Percentiles rank a stretch among this genome's conserved stretches.
These are phyloP conservation scores for Excoecaria agallocha DNA, from an alignment of 345 rosid species.

Conservation along the genomic window DNA sequence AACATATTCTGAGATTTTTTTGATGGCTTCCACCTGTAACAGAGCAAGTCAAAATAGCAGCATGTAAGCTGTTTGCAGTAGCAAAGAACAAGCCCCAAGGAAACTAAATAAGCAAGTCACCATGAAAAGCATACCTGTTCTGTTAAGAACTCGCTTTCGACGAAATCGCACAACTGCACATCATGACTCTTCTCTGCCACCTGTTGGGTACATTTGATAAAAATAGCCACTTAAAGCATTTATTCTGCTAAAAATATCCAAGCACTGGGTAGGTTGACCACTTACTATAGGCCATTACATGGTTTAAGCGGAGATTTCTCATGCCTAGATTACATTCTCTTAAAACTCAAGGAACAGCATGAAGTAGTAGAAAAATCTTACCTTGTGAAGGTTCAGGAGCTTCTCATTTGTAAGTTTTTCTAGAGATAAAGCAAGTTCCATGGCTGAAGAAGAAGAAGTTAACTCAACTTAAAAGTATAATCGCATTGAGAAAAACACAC, in stretches of 20 bases:
- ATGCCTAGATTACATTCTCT: background rate
- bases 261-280: background rate
- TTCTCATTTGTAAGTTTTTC: slow-evolving; percentile 32
- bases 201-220: slow-evolving; percentile 12
- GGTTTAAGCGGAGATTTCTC: background rate
- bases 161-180: slow-evolving; percentile 27
- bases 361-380: slow-evolving; percentile 8
- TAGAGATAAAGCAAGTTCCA: slow-evolving; percentile 35
- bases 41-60: background rate
- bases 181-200: slow-evolving; percentile 23
- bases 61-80: background rate
- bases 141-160: slow-evolving; percentile 25
- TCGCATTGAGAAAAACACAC: background rate
- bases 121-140: slow-evolving; percentile 27
- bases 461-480: background rate
- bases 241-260: background rate
- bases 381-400: slow-evolving; percentile 27
- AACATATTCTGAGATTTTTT: slow-evolving; percentile 33
- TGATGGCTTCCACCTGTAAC: slow-evolving; percentile 29
- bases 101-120: background rate
- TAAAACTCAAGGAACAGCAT: background rate
- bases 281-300: background rate
- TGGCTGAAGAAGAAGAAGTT: slow-evolving; percentile 12
- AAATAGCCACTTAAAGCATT: background rate
- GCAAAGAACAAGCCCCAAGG: background rate